Conservation (phyloP, 306 rosid species). For the Cucumis cinereus region DNA sequence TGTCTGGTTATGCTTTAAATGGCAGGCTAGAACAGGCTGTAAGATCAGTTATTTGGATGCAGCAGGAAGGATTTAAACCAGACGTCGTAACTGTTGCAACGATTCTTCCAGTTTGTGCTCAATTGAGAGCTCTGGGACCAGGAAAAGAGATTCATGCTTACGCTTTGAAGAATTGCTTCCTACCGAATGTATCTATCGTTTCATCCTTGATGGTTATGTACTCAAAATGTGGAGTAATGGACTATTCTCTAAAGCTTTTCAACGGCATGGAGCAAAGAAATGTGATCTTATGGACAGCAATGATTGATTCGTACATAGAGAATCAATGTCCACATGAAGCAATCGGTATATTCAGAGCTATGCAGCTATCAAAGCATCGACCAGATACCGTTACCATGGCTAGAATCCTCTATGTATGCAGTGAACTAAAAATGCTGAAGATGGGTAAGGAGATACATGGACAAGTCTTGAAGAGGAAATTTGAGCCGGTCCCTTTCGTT, state of each 20-base stretch:
- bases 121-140: slow-evolving; percentile 41
- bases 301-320: slow-evolving; percentile 53
- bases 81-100: slow-evolving; percentile 65
- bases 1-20: slow-evolving; percentile 60
- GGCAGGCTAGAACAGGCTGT: slow-evolving; percentile 72
- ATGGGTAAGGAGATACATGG: slow-evolving; percentile 74
- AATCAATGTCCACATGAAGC: slow-evolving; percentile 34
- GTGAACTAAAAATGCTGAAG: slow-evolving; percentile 33
- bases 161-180: slow-evolving; percentile 54
- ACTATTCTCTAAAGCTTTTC: slow-evolving; percentile 40
- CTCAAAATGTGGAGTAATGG: slow-evolving; percentile 48
- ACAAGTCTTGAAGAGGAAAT: slow-evolving; percentile 45
- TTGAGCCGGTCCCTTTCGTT: slow-evolving; percentile 40
- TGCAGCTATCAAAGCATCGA: slow-evolving; percentile 52
- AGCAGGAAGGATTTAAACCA: slow-evolving; percentile 80
- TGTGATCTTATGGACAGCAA: slow-evolving; percentile 65
- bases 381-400: slow-evolving; percentile 56
- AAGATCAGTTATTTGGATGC: slow-evolving; percentile 75
- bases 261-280: slow-evolving; percentile 40
- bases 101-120: slow-evolving; percentile 59
- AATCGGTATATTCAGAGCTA: slow-evolving; percentile 42
- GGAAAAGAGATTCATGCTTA: slow-evolving; percentile 82
- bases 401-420: slow-evolving; percentile 46
- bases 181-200: slow-evolving; percentile 50
- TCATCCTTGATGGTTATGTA: slow-evolving; percentile 71